Conservation (phyloP, 83 land plant genomes). For the Isoetes engelmannii region DNA sequence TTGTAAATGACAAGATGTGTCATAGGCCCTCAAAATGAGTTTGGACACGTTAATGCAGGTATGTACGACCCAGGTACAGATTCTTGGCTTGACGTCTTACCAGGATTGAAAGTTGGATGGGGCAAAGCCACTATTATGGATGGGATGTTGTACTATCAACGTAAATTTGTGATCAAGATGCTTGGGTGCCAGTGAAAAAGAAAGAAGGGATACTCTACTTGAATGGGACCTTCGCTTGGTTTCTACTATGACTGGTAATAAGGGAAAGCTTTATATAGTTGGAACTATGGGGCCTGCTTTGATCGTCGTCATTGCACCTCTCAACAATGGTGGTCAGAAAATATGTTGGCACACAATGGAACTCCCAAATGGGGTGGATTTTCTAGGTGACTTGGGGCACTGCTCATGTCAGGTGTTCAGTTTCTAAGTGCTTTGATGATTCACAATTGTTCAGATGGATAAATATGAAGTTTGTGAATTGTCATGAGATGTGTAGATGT, state of each 20-base stretch:
- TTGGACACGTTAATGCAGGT: neutral
- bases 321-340: neutral
- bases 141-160: constrained; percentile 2
- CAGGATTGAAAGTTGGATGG: constrained; percentile 3
- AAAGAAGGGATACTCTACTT: neutral
- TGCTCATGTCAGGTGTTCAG: constrained; percentile 8
- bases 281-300: constrained; percentile 11
- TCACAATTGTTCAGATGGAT: too few species aligned
- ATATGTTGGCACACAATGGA: constrained; percentile 9
- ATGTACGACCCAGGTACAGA: constrained; percentile 4
- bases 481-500: too few species aligned
- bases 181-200: constrained; percentile 1
- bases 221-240: constrained; percentile 8
- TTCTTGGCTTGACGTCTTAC: neutral
- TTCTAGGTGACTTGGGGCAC: constrained; percentile 7
- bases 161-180: neutral
- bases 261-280: constrained; percentile 9
- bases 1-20: constrained; percentile 5
- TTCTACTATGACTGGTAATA: constrained; percentile 3
- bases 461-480: too few species aligned
- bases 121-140: constrained; percentile 8
- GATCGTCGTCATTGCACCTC: constrained; percentile 6
- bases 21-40: neutral
- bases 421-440: constrained; percentile 3
- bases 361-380: constrained; percentile 8